These are phyloP conservation scores for Pichia thaimueangensis DNA, from an alignment of 805 yeast species.

Conservation along the genomic window DNA sequence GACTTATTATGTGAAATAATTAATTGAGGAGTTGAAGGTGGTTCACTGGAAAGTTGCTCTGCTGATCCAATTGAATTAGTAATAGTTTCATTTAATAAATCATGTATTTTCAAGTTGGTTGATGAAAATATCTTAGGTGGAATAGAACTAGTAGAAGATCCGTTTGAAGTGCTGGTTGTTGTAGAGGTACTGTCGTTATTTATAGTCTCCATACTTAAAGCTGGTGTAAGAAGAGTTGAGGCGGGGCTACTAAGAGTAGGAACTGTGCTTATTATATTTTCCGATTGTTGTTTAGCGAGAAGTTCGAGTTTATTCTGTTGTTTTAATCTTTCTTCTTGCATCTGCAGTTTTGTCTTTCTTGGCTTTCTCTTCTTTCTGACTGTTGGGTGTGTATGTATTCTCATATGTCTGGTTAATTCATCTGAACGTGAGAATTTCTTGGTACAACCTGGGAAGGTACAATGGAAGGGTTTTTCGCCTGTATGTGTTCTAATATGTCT, in stretches of 20 bases:
- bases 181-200: too few relatives aligned
- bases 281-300: too few relatives aligned
- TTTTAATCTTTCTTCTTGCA: slow-evolving; percentile 10
- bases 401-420: slow-evolving; percentile 65
- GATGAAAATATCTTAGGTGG: too few relatives aligned
- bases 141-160: too few relatives aligned
- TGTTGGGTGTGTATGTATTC: slow-evolving; percentile 69
- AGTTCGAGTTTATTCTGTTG: slow-evolving; percentile 11
- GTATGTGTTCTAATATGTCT: slow-evolving; percentile 77
- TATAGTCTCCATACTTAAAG: too few relatives aligned
- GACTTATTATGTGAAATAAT: background rate
- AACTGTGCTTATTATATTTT: too few relatives aligned
- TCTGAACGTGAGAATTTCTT: slow-evolving; percentile 66
- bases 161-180: too few relatives aligned
- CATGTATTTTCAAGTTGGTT: too few relatives aligned
- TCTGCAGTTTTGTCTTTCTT: slow-evolving; percentile 16
- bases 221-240: too few relatives aligned
- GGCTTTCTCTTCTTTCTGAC: slow-evolving; percentile 47
- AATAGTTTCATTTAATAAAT: too few relatives aligned
- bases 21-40: background rate
- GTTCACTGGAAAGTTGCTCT: background rate
- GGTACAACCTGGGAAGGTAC: slow-evolving; percentile 63
- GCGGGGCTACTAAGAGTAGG: too few relatives aligned
- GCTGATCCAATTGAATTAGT: background rate
- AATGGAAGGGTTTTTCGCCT: slow-evolving; percentile 77